phyloP scores from a whole-genome alignment of 805 yeast species.

The Barnettozyma californica region DNA sequence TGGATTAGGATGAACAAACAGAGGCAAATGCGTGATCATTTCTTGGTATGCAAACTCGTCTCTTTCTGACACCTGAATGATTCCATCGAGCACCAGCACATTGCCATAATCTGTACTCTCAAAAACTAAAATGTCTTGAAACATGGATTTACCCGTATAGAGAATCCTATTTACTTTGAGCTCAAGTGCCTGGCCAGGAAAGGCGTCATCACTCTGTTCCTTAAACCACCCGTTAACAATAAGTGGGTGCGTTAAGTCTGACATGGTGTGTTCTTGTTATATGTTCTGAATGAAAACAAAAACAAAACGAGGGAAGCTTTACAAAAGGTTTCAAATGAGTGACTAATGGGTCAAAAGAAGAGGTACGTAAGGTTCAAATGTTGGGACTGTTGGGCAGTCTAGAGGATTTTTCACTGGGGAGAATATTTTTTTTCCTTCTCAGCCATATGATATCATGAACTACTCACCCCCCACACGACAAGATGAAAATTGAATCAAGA shows the following conservation, averaged over 20 bases:
- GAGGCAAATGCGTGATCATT: constrained; percentile 78
- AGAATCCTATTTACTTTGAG: constrained; percentile 59
- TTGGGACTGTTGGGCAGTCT: background rate
- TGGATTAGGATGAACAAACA: constrained; percentile 73
- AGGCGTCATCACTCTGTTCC: constrained; percentile 62
- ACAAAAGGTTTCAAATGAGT: background rate
- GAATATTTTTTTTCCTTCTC: background rate
- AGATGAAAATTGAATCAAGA: background rate
- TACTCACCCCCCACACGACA: background rate
- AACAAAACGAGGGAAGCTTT: background rate
- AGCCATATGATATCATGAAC: background rate
- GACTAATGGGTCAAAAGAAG: background rate
- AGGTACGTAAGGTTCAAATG: background rate
- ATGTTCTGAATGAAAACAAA: background rate
- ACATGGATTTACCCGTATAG: constrained; percentile 62
- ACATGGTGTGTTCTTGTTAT: background rate
- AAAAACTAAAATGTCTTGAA: constrained; percentile 74
- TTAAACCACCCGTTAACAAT: constrained; percentile 73
- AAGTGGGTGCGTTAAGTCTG: constrained; percentile 22
- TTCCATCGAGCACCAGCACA: constrained; percentile 85
- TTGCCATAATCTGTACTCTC: constrained; percentile 75
- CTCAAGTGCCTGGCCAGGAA: constrained; percentile 84
- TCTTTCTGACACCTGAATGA: constrained; percentile 84
- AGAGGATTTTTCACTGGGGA: background rate
- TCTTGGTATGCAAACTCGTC: constrained; percentile 96